Conservation (phyloP, 2,329 filamentous ascomycete species). For the Rutstroemia sp. region DNA sequence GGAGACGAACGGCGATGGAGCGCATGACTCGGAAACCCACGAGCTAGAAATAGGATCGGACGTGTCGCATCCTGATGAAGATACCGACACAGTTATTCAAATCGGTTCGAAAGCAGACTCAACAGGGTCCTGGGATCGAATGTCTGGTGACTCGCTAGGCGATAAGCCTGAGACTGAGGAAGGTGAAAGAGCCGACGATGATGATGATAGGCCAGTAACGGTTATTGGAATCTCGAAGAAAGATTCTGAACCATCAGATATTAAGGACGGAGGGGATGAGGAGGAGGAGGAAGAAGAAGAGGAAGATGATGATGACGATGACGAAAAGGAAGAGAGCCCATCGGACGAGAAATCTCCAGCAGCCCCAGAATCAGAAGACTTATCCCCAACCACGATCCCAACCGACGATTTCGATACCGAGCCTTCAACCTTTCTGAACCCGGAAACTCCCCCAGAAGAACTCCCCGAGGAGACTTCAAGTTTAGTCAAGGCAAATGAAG, state of each 20-base stretch:
- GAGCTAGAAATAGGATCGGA: neutral
- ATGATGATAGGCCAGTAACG: neutral
- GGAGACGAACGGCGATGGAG: conserved; percentile 2
- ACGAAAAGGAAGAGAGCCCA: neutral
- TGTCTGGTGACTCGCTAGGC: conserved; percentile 4
- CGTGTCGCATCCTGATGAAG: neutral
- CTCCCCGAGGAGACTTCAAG: neutral
- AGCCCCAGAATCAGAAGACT: neutral
- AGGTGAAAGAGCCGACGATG: neutral
- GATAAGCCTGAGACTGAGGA: neutral
- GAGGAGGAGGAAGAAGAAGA: neutral
- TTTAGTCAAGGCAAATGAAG: neutral
- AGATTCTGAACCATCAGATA: too few species aligned
- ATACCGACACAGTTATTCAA: neutral
- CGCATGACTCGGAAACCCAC: neutral
- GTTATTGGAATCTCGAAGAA: too few species aligned
- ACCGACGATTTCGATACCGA: neutral
- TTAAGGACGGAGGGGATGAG: too few species aligned
- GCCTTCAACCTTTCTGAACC: neutral
- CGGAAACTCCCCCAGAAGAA: neutral
- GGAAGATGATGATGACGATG: neutral
- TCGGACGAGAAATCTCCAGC: neutral
- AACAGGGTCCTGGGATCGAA: conserved; percentile 7
- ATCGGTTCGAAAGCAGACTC: conserved; percentile 1
- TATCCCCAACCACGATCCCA: neutral